A percentile compares a stretch with the other conserved stretches of the same genome.
phyloP scores from a whole-genome alignment of 352 stramenopile species.

The Globisporangium nagaii region DNA sequence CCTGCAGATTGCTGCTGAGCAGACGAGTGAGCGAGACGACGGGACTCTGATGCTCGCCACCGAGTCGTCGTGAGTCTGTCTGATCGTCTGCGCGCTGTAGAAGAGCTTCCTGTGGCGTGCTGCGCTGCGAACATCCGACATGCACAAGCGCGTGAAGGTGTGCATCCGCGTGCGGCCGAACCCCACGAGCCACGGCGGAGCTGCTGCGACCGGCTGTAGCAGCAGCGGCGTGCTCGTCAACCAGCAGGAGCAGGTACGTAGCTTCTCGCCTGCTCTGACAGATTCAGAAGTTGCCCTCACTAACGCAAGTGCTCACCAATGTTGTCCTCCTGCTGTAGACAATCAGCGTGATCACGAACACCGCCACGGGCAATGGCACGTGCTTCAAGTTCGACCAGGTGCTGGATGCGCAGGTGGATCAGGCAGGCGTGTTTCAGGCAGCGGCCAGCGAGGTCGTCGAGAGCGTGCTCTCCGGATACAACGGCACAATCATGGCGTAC shows the following conservation, averaged over 20 bases:
- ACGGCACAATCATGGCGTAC: slow-evolving; percentile 74
- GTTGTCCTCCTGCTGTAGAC: slow-evolving; percentile 19
- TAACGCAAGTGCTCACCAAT: neutral
- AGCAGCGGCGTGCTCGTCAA: slow-evolving; percentile 37
- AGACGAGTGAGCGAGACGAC: neutral
- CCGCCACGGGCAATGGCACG: slow-evolving; percentile 33
- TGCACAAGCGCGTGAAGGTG: slow-evolving; percentile 69
- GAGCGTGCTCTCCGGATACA: slow-evolving; percentile 61
- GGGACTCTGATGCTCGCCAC: neutral
- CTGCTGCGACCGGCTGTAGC: too few species aligned
- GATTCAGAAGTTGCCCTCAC: neutral
- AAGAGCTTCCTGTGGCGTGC: neutral
- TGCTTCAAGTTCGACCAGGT: slow-evolving; percentile 72
- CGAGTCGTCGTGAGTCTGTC: neutral
- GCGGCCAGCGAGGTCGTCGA: slow-evolving; percentile 49
- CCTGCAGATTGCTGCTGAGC: neutral
- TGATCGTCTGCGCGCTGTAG: neutral
- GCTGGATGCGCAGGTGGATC: slow-evolving; percentile 28
- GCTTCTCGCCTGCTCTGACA: neutral
- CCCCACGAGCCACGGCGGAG: neutral
- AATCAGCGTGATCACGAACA: slow-evolving; percentile 59
- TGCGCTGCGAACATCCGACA: too few species aligned
- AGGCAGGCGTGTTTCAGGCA: slow-evolving; percentile 46
- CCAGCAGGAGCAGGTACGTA: slow-evolving; percentile 33
- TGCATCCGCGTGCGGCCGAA: slow-evolving; percentile 58